Evolutionary conservation across 2,329 filamentous ascomycete genomes (phyloP).

Genomic region (Penicillium concentricum): DNA sequence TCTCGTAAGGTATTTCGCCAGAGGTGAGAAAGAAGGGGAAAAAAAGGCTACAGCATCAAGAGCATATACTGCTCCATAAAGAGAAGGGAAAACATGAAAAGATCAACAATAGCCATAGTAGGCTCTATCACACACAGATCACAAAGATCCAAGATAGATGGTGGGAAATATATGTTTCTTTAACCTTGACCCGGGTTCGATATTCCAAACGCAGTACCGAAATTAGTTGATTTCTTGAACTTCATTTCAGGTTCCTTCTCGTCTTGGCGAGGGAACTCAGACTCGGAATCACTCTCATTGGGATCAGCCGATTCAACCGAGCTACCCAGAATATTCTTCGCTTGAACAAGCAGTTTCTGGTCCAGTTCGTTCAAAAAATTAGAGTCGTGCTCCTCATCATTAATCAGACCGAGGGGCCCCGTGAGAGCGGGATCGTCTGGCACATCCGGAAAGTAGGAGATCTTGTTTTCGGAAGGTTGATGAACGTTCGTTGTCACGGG

Average conservation of each 20-base stretch:
- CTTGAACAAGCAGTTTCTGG: constrained; percentile 44
- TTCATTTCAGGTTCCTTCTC: constrained; percentile 40
- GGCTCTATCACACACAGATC: constrained; percentile 7
- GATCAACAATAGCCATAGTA: constrained; percentile 4
- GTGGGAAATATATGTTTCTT: not conserved
- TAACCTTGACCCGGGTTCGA: constrained; percentile 20
- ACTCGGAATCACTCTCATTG: constrained; percentile 26
- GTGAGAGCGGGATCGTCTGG: constrained; percentile 45
- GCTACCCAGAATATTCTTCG: constrained; percentile 32
- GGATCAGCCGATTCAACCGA: constrained; percentile 23
- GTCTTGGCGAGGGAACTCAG: constrained; percentile 23
- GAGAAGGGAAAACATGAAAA: not conserved
- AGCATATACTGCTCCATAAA: not conserved
- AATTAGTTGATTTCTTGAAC: constrained; percentile 48
- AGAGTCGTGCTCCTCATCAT: constrained; percentile 41
- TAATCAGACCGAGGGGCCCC: constrained; percentile 45
- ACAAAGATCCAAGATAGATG: constrained; percentile 8
- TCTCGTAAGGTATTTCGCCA: constrained; percentile 10
- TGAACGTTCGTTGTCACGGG: constrained; percentile 31
- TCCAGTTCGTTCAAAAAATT: constrained; percentile 45
- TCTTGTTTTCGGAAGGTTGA: constrained; percentile 39
- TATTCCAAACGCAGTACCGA: constrained; percentile 48
- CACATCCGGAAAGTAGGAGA: constrained; percentile 43
- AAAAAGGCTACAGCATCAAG: not conserved
- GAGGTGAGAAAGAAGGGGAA: not conserved